Evolutionary conservation across 2,329 filamentous ascomycete species (phyloP), one percentile per base, ranked within the genome.

Genomic region (Xylaria sp.): DNA sequence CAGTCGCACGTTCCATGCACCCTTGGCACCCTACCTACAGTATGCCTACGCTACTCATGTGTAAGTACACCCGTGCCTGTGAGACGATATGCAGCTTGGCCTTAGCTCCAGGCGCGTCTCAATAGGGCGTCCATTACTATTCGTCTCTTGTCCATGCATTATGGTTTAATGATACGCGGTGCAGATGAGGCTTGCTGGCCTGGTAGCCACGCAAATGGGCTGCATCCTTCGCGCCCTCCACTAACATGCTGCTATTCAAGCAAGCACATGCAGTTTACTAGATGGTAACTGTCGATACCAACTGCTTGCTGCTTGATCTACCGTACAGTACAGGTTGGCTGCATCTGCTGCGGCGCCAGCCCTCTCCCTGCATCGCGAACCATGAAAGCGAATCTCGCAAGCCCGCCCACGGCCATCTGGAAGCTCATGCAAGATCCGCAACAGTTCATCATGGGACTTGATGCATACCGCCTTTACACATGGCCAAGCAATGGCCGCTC

Each of bases 381-480:
- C 63, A 46, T 46, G 46, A 23, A 54, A 56, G 38, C 36, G 31
- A 11, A 26, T 69, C 54, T 66, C 36, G 46, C 59, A 28, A 54
- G 31, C 33, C 63, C 15, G 46, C 63, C 59, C 28, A 62, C 63
- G 33, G 38, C 49, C 54, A 69, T 69, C 58, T 63, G 20, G 62
- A 65, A 36, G 51, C 63, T 60, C 63, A 69, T 66, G 63, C 67
- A 31, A 66, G 63, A 66, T 69, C 67, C 67, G 63, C 67, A 66
- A 40, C 46, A 51, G 44, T 59, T 46, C 59, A 48, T 69, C 67
- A 69, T 54, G 63, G 42, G 67, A 66, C 67, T 31, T 9, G 23
- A 23, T 69, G 67, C 67, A 66, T 69, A 69, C 67, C 67, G 67
- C 67, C 63, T 69, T 66, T 69, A 63, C n/a, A 56, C 46, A 66